Evolutionary conservation across 345 rosid genomes (phyloP).

Genomic region (Sonneratia alba): DNA sequence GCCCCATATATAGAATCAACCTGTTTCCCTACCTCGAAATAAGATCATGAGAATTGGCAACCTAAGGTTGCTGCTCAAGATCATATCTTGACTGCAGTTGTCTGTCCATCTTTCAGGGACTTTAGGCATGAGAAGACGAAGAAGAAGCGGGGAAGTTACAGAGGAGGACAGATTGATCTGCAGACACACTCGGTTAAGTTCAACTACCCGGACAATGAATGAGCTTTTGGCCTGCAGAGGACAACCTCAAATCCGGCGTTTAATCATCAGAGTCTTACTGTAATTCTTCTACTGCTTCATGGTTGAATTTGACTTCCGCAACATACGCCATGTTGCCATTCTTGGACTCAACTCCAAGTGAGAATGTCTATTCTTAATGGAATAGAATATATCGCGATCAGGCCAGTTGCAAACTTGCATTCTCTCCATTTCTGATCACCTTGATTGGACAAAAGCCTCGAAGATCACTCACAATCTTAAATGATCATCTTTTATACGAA

Average conservation of each 20-base stretch:
- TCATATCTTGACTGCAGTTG: not conserved
- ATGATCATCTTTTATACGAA: too few relatives aligned
- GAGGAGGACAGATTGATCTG: conserved; percentile 87
- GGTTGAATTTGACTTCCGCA: not conserved
- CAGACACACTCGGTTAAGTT: conserved; percentile 77
- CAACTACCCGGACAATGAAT: conserved; percentile 72
- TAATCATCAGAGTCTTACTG: not conserved
- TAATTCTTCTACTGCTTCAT: not conserved
- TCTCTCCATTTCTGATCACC: too few relatives aligned
- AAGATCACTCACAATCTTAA: too few relatives aligned
- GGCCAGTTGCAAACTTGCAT: too few relatives aligned
- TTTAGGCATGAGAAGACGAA: conserved; percentile 96
- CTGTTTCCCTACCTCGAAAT: too few relatives aligned
- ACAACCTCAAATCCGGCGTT: not conserved
- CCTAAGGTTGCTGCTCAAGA: not conserved
- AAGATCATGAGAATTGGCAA: not conserved
- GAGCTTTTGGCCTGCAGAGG: conserved; percentile 5
- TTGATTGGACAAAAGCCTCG: too few relatives aligned
- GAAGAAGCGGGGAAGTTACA: conserved; percentile 91
- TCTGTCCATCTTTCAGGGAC: conserved; percentile 35
- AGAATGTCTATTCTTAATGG: too few relatives aligned
- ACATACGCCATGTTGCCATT: not conserved
- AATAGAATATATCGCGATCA: too few relatives aligned
- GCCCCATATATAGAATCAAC: not conserved
- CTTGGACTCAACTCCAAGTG: too few relatives aligned